phyloP scores from a whole-genome alignment of 2,329 filamentous ascomycete species.

The Aureobasidium uvarum region DNA sequence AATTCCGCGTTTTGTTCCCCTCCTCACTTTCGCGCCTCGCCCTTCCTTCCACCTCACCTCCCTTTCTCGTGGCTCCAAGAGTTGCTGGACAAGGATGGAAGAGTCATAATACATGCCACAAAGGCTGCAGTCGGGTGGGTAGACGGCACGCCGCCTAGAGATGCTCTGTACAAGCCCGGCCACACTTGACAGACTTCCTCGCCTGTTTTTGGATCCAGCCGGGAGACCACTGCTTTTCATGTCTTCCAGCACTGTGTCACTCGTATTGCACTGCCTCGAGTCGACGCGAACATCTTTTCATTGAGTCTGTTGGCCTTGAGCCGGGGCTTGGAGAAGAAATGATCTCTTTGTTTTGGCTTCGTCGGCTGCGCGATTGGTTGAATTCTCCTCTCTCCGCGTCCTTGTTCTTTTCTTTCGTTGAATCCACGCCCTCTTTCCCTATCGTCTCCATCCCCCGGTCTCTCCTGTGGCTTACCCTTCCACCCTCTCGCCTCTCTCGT shows the following conservation, averaged over 20 bases:
- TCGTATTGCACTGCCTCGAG: constrained; percentile 72
- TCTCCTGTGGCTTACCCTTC: neutral
- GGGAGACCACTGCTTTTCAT: neutral
- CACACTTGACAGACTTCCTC: neutral
- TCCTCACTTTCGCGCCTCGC: neutral
- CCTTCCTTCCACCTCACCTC: neutral
- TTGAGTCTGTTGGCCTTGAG: constrained; percentile 24
- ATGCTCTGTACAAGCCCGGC: neutral
- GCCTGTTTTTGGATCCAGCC: neutral
- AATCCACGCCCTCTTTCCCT: no score
- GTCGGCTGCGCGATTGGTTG: no score
- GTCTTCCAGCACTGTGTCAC: constrained; percentile 62
- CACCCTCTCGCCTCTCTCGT: no score
- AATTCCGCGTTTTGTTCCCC: neutral
- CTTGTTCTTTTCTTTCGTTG: neutral
- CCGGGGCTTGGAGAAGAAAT: neutral
- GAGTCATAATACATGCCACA: neutral
- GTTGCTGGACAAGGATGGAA: neutral
- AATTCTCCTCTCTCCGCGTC: neutral
- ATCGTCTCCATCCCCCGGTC: no score
- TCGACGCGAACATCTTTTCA: constrained; percentile 57
- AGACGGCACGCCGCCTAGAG: neutral
- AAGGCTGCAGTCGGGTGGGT: neutral
- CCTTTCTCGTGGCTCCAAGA: neutral
- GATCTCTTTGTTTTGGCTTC: no score